A percentile compares a stretch with the other conserved stretches of the same genome.
Evolutionary conservation across 2,329 filamentous ascomycete species (phyloP).

Genomic region (Dothideomycetes sp.): DNA sequence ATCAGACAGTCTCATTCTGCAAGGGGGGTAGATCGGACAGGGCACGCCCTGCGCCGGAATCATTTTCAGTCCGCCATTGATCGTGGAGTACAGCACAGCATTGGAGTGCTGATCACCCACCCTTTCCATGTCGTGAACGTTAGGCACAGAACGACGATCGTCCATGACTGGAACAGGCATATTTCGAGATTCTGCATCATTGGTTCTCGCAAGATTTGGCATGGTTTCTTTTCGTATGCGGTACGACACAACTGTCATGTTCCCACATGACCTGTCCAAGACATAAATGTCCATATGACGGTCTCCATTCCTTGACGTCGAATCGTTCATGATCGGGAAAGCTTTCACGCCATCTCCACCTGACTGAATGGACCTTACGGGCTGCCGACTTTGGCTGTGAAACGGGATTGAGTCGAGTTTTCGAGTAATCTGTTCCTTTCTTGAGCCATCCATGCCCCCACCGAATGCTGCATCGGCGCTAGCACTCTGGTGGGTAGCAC

Average conservation of each 20-base stretch:
- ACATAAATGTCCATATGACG: constrained; percentile 3
- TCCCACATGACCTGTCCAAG: constrained; percentile 1
- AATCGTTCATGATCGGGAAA: constrained; percentile 1
- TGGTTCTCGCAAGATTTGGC: background rate
- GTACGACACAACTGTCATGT: constrained; percentile 4
- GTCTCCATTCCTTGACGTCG: background rate
- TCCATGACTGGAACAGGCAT: constrained; percentile 5
- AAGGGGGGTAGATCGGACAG: constrained; percentile 4
- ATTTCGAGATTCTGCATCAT: background rate
- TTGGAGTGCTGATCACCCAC: constrained; percentile 1
- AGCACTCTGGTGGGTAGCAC: constrained; percentile 7
- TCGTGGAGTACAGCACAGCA: constrained; percentile 3
- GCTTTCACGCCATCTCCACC: no score
- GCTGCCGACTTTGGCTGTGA: background rate
- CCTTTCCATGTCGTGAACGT: constrained; percentile 6
- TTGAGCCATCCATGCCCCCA: constrained; percentile 19
- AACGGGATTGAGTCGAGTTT: constrained; percentile 16
- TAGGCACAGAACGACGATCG: constrained; percentile 4
- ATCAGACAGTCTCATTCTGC: constrained; percentile 1
- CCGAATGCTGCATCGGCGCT: constrained; percentile 15
- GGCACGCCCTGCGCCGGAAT: constrained; percentile 5
- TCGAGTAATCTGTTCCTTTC: constrained; percentile 22
- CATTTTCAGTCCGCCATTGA: constrained; percentile 1
- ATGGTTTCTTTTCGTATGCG: constrained; percentile 1
- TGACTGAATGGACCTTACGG: background rate